Conservation (phyloP, 805 yeast species). For the Debaryomyces tyrocola region DNA sequence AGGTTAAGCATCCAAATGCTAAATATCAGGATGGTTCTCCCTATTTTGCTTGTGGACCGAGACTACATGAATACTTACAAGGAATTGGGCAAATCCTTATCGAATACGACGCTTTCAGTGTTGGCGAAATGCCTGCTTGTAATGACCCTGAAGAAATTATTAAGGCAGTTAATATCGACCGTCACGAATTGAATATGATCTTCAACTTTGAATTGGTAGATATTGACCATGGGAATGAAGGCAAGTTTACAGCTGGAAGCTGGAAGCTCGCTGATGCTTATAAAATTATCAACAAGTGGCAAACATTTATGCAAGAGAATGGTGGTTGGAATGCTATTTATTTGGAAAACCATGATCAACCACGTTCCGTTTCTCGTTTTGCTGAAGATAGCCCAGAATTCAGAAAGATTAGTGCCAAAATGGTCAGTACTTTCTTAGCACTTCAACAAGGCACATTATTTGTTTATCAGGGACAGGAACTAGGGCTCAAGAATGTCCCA, state of each 20-base stretch:
- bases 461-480: not conserved
- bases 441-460: not conserved
- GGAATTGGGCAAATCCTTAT: not conserved
- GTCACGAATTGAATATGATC: conserved; percentile 20
- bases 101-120: conserved; percentile 1
- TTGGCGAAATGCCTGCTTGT: conserved; percentile 1
- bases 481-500: conserved; percentile 1
- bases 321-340: conserved; percentile 1
- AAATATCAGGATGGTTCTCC: not conserved
- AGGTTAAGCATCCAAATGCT: not conserved
- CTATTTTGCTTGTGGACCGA: conserved; percentile 2
- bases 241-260: conserved; percentile 6
- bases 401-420: not conserved
- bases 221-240: conserved; percentile 9
- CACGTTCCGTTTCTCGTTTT: not conserved
- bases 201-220: conserved; percentile 18
- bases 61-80: conserved; percentile 1
- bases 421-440: not conserved
- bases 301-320: conserved; percentile 4
- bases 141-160: conserved; percentile 6
- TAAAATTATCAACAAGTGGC: conserved; percentile 10
- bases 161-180: conserved; percentile 15
- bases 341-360: conserved; percentile 2
- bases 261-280: conserved; percentile 9
- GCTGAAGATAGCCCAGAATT: not conserved